Evolutionary conservation across 805 yeast species (phyloP), one percentile per base, ranked within the genome.

Genomic region (Lipomyces spencermartinsiae): DNA sequence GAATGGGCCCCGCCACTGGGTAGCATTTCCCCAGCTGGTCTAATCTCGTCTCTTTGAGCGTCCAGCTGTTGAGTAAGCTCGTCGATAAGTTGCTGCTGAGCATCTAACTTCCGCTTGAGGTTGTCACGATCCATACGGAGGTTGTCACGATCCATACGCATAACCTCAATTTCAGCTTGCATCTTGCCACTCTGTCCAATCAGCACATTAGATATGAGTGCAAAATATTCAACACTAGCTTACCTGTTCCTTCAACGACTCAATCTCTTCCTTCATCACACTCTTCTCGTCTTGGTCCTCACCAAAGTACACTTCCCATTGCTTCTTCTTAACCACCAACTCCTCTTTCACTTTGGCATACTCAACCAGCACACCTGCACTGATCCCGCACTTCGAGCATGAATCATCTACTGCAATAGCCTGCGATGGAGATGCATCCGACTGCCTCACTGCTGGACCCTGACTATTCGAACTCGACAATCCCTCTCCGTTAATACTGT

Each of bases 291-390:
- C 57, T 19, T 66, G 58, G 51, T 68, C 71, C 22, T 63, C 63
- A 10, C 58, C 29, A 49, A 66, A 68, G 34, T 68, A 68, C 35
- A 16, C 33, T 31, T 68, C 71, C 70, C 70, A 66, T 35, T 63
- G 63, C 43, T 56, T 61, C 54, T 68, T 68, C 63, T 68, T 68
- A 12, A 59, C 49, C 16, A 37, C 56, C 25, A 68, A 62, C 49
- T 68, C 71, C 25, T 68, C 70, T 29, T 49, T 55, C 22, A 59
- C 63, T 22, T 63, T 65, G 3, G 70, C 53, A 39, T 58, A 51
- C 22, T 68, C 71, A 16, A 66, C 66, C 1, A 66, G 56, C 10
- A 63, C 37, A 12, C 62, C 53, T 4, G 71, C 69, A 19, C 63
- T 61, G 12, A 68, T 60, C 7, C 70, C 70, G 33, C 71, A 68